A percentile compares a stretch with the other conserved stretches of the same genome.
Conservation (phyloP, 805 yeast species). For the Hanseniaspora guilliermondii region DNA sequence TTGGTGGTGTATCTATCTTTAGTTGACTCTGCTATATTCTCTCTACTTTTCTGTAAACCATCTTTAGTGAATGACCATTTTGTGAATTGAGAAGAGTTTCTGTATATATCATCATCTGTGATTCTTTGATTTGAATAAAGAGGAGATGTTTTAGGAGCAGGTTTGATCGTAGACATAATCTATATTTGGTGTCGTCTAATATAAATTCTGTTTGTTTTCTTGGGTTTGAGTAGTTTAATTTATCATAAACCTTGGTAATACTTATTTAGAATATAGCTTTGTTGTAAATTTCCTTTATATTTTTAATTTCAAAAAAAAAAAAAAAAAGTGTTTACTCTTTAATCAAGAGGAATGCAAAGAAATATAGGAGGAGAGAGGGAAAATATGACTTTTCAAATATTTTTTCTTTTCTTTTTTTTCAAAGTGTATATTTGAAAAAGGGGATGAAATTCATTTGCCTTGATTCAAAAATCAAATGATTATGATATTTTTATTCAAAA, state of each 20-base stretch:
- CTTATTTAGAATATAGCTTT: no score
- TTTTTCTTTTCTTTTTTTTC: background rate
- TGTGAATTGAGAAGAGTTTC: constrained; percentile 74
- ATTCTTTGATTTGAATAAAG: constrained; percentile 28
- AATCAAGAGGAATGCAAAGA: no score
- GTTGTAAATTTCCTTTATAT: background rate
- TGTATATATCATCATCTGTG: constrained; percentile 73
- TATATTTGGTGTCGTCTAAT: no score
- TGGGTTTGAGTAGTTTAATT: no score
- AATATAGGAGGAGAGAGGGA: no score
- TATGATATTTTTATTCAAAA: no score
- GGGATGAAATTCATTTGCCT: no score
- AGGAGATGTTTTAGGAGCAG: background rate
- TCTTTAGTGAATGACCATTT: constrained; percentile 70
- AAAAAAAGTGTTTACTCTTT: no score
- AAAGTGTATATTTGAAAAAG: no score
- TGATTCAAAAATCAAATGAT: no score
- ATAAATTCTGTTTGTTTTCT: constrained; percentile 16
- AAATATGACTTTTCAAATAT: no score
- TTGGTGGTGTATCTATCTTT: constrained; percentile 25
- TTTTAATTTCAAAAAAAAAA: background rate
- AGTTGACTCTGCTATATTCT: constrained; percentile 46
- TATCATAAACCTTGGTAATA: no score
- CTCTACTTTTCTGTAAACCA: constrained; percentile 39
- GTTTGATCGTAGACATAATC: background rate